Evolutionary conservation across 495 filamentous ascomycete genomes (phyloP).

Genomic region (Tuber indicum): DNA sequence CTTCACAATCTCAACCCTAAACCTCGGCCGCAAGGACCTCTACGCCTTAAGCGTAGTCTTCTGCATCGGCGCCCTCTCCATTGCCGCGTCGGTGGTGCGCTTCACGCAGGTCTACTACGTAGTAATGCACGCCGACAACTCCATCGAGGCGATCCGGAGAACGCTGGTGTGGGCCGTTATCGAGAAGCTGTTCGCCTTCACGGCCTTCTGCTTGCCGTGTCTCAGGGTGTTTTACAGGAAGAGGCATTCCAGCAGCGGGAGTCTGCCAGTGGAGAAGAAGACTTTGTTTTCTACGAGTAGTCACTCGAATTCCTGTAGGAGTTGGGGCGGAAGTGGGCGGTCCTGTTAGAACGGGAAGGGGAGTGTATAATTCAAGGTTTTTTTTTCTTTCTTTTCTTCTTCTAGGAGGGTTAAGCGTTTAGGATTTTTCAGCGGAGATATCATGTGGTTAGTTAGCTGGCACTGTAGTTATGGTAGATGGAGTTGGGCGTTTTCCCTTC

Average conservation of each 20-base stretch:
- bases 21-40: slow-evolving; percentile 23
- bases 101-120: slow-evolving; percentile 33
- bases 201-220: slow-evolving; percentile 26
- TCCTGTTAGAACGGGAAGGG: not conserved
- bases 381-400: not conserved
- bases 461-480: not conserved
- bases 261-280: not conserved
- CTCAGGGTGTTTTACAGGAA: slow-evolving; percentile 25
- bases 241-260: slow-evolving; percentile 3
- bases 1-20: slow-evolving; percentile 28
- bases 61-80: slow-evolving; percentile 22
- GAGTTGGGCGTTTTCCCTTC: not conserved
- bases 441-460: not conserved
- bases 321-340: not conserved
- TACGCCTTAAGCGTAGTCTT: slow-evolving; percentile 26
- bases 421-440: not conserved
- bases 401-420: not conserved
- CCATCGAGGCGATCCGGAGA: slow-evolving; percentile 21
- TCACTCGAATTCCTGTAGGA: not conserved
- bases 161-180: slow-evolving; percentile 30
- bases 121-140: slow-evolving; percentile 22
- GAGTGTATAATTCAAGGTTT: not conserved
- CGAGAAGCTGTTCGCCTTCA: slow-evolving; percentile 33
- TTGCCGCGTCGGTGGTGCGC: slow-evolving; percentile 24
- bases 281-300: not conserved